Conservation (phyloP, 305 asterid species). For the Ajuga reptans region DNA sequence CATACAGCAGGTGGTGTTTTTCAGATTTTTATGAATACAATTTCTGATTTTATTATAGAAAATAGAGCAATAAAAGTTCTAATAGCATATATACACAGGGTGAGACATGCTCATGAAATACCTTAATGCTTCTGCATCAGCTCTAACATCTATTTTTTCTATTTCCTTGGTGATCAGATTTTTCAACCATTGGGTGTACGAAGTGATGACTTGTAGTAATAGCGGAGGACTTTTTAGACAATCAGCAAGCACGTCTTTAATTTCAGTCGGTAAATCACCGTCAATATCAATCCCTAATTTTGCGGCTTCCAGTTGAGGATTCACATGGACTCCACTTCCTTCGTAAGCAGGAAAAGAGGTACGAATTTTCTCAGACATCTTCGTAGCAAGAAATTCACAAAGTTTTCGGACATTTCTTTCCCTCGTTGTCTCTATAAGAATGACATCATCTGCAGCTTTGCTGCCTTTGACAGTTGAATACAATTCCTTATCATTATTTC, state of each 20-base stretch:
- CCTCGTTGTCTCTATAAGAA: constrained; percentile 71
- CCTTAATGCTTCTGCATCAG: constrained; percentile 95
- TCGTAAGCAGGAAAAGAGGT: constrained; percentile 82
- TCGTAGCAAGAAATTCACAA: constrained; percentile 70
- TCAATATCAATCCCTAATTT: constrained; percentile 66
- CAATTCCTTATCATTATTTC: constrained; percentile 35
- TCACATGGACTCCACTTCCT: constrained; percentile 71
- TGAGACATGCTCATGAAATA: constrained; percentile 24
- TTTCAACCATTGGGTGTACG: constrained; percentile 66
- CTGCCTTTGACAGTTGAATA: constrained; percentile 45
- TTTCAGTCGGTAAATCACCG: constrained; percentile 63
- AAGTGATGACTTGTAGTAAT: constrained; percentile 69
- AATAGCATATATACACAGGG: neutral
- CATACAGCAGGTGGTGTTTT: neutral
- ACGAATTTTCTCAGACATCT: constrained; percentile 63
- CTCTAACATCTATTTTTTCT: constrained; percentile 73
- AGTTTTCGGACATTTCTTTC: constrained; percentile 79
- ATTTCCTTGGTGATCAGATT: constrained; percentile 53
- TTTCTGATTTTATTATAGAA: neutral
- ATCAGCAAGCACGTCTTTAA: constrained; percentile 50
- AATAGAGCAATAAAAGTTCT: constrained; percentile 1
- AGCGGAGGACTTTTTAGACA: constrained; percentile 74
- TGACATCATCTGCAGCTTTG: constrained; percentile 63
- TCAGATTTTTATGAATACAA: neutral
- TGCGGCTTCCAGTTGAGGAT: constrained; percentile 60